phyloP scores from a whole-genome alignment of 108 stramenopile species.

The Skeletonema menzelii region DNA sequence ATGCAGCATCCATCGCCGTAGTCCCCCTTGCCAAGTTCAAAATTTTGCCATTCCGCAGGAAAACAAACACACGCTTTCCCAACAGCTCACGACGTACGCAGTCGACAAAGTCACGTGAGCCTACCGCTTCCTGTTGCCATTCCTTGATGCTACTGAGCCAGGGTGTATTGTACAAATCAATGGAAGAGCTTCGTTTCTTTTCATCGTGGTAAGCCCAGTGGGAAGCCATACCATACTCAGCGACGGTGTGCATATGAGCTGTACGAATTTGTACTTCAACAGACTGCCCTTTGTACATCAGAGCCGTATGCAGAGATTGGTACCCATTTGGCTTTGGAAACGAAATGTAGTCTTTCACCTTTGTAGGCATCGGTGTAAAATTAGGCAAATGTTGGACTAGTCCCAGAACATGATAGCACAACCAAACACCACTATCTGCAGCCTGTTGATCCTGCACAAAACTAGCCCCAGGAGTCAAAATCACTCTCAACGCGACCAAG shows the following conservation, averaged over 20 bases:
- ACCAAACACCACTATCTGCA: conserved; percentile 79
- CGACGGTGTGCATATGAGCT: conserved; percentile 90
- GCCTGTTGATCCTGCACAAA: conserved; percentile 36
- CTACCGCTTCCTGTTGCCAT: conserved; percentile 84
- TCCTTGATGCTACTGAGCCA: conserved; percentile 91
- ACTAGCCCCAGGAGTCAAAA: conserved; percentile 66
- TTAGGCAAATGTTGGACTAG: conserved; percentile 88
- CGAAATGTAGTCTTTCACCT: conserved; percentile 94
- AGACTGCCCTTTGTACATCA: conserved; percentile 85
- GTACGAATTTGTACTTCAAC: conserved; percentile 97
- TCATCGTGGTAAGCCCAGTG: conserved; percentile 89
- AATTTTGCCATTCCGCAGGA: conserved; percentile 88
- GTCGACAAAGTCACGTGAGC: conserved; percentile 85
- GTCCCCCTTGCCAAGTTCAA: conserved; percentile 87
- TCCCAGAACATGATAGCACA: conserved; percentile 94
- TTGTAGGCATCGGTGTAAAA: conserved; percentile 88
- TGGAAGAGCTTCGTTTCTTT: conserved; percentile 47
- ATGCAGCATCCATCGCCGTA: conserved; percentile 91
- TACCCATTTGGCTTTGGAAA: conserved; percentile 95
- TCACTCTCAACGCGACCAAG: conserved; percentile 91
- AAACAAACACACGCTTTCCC: conserved; percentile 92
- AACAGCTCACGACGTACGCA: conserved; percentile 84
- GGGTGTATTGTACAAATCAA: conserved; percentile 73
- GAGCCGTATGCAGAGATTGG: conserved; percentile 89
- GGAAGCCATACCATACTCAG: conserved; percentile 94